Base-by-base conservation (phyloP, 2,329 filamentous ascomycete species). In the Penicillium sp. region DNA sequence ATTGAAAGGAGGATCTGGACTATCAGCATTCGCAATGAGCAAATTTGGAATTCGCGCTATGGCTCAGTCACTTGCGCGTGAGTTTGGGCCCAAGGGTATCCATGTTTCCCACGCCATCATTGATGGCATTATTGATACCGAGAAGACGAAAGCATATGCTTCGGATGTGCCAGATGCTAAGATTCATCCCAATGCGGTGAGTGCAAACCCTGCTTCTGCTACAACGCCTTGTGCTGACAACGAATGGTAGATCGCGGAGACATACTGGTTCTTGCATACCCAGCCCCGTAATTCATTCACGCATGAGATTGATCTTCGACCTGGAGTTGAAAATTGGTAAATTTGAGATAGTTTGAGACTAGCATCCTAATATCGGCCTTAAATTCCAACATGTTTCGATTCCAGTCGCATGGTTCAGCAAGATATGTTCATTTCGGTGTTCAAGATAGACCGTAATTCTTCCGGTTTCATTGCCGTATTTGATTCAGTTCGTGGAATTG, bases 181-280 rank as follows among this genome's bases (percentile, higher is more conserved):
- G n/a, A 38, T 38, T 14, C 13, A 38, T 38, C 37, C 37, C 37
- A 38, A 38, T 38, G 37, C 19, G 37, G 37, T 38, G n/a, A 38
- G 37, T 38, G 37, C 16, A 22, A 22, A 22, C 19, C 19, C 19
- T 22, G 19, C 19, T 38, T 14, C 4, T 2, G 37, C 13, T 38
- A 38, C 37, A 38, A 11, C 37, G 16, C 37, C n/a, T 38, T 38
- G 13, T 51, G 19, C 19, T 22, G 19, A 38, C 37, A 38, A 11
- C 37, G 16, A 13, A 16, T 38, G 16, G 13, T 49, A 84, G 76
- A 84, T 86, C 73, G 83, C 83, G 6, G 81, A 85, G 59, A 76
- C 81, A 11, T 86, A 85, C 63, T 86, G 83, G 83, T 78, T 80
- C 66, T 65, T 86, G 65, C 83, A 85, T 59, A 81, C 77, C 0